phyloP scores from a whole-genome alignment of 768 basidiomycete genomes.

The Boletus barrowsii region DNA sequence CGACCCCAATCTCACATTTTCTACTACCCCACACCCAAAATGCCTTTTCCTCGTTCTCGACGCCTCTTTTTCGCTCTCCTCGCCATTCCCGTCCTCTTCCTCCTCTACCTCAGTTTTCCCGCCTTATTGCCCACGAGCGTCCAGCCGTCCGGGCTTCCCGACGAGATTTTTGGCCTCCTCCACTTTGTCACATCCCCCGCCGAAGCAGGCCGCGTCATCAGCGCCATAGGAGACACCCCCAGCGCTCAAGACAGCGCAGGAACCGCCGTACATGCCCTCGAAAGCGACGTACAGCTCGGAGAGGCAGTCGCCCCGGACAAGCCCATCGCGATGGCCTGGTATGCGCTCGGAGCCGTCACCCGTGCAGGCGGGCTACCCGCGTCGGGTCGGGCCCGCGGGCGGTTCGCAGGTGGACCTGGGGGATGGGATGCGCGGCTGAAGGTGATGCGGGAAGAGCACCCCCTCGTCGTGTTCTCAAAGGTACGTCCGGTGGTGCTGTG shows the following conservation, averaged over 20 bases:
- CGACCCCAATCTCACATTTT: no score
- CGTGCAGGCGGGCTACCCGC: neutral
- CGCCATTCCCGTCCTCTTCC: slow-evolving; percentile 33
- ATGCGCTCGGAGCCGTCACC: slow-evolving; percentile 42
- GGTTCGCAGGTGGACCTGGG: slow-evolving; percentile 32
- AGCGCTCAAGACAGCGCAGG: neutral
- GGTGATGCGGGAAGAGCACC: slow-evolving; percentile 47
- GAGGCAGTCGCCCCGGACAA: slow-evolving; percentile 45
- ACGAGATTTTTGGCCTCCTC: slow-evolving; percentile 72
- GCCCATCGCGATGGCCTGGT: slow-evolving; percentile 51
- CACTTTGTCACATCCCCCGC: slow-evolving; percentile 52
- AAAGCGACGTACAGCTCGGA: slow-evolving; percentile 5
- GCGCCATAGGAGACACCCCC: slow-evolving; percentile 16
- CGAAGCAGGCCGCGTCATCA: slow-evolving; percentile 18
- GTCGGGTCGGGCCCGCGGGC: slow-evolving; percentile 15
- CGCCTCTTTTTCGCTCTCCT: slow-evolving; percentile 41
- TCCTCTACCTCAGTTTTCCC: slow-evolving; percentile 39
- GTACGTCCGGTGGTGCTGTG: slow-evolving; percentile 37
- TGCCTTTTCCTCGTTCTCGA: slow-evolving; percentile 39
- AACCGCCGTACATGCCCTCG: neutral
- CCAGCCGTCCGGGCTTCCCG: slow-evolving; percentile 37
- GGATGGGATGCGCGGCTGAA: slow-evolving; percentile 33
- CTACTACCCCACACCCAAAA: neutral
- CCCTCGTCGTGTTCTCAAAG: slow-evolving; percentile 82
- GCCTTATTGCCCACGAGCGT: slow-evolving; percentile 40